These are phyloP conservation scores for Kodamaea derodonti DNA, from an alignment of 1,139 yeast species.

Conservation along the genomic window DNA sequence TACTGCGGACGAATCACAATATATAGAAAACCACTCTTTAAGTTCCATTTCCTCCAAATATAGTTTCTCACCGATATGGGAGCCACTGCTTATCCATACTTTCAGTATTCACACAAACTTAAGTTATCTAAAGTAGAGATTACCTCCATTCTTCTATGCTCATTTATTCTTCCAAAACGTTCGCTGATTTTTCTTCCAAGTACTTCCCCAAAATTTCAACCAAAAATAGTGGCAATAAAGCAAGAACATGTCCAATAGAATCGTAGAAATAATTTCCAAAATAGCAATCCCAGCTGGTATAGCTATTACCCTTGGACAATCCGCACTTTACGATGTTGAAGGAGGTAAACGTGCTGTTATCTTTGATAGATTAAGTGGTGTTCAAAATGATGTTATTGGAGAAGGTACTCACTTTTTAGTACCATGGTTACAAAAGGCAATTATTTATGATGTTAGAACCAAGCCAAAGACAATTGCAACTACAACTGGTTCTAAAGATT, in stretches of 20 bases:
- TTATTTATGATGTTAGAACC: constrained; percentile 88
- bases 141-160: too few relatives aligned
- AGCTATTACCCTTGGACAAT: constrained; percentile 62
- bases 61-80: too few relatives aligned
- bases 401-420: constrained; percentile 95
- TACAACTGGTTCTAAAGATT: constrained; percentile 94
- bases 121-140: too few relatives aligned
- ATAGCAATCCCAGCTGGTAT: constrained; percentile 71
- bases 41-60: too few relatives aligned
- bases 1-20: too few relatives aligned
- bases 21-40: too few relatives aligned
- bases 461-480: constrained; percentile 89
- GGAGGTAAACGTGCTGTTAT: constrained; percentile 97
- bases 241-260: constrained; percentile 41
- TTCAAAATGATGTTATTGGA: constrained; percentile 78
- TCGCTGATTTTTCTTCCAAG: too few relatives aligned
- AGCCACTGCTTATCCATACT: too few relatives aligned
- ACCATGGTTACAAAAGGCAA: constrained; percentile 95
- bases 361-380: constrained; percentile 89
- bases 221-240: constrained; percentile 10
- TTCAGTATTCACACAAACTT: too few relatives aligned
- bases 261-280: constrained; percentile 37
- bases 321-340: constrained; percentile 84
- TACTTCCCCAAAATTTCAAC: too few relatives aligned
- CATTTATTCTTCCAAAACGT: too few relatives aligned